Percentiles rank a stretch among this genome's conserved stretches.
These are phyloP conservation scores for Serpula lacrymans DNA, from an alignment of 768 basidiomycete genomes.

Conservation along the genomic window DNA sequence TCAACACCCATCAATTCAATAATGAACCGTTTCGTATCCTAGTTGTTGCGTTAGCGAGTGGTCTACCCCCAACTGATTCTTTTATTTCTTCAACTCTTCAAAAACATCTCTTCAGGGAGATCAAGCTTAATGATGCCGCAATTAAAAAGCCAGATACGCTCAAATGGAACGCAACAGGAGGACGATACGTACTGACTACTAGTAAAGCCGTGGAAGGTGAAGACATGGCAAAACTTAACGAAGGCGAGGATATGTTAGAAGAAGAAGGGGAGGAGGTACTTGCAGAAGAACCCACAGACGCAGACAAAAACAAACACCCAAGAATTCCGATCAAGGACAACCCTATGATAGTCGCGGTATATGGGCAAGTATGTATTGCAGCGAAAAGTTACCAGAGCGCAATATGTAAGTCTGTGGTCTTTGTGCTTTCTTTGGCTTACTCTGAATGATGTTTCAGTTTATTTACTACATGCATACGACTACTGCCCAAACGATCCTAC, in stretches of 20 bases:
- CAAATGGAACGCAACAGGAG: slow-evolving; percentile 58
- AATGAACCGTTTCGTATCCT: slow-evolving; percentile 83
- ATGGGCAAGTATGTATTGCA: slow-evolving; percentile 81
- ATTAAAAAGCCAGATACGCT: slow-evolving; percentile 58
- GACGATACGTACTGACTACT: slow-evolving; percentile 50
- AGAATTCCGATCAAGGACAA: slow-evolving; percentile 67
- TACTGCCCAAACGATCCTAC: slow-evolving; percentile 81
- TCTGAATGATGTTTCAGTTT: slow-evolving; percentile 49
- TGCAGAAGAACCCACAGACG: slow-evolving; percentile 8
- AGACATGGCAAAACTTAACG: slow-evolving; percentile 12
- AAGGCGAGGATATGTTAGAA: slow-evolving; percentile 22
- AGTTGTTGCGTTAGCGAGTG: slow-evolving; percentile 67
- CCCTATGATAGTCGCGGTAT: slow-evolving; percentile 66
- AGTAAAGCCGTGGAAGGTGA: slow-evolving; percentile 39
- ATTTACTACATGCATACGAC: slow-evolving; percentile 86
- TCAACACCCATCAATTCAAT: slow-evolving; percentile 77
- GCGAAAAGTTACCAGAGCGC: slow-evolving; percentile 89
- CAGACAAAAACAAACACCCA: slow-evolving; percentile 24
- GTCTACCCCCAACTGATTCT: slow-evolving; percentile 64
- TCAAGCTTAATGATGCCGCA: slow-evolving; percentile 64
- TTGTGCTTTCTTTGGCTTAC: neutral
- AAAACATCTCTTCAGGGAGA: slow-evolving; percentile 80
- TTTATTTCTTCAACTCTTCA: slow-evolving; percentile 78
- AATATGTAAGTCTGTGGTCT: slow-evolving; percentile 62
- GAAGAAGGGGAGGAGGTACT: slow-evolving; percentile 33